These are phyloP conservation scores for Fusarium sp. DNA, from an alignment of 2,329 filamentous ascomycete species.

Conservation along the genomic window DNA sequence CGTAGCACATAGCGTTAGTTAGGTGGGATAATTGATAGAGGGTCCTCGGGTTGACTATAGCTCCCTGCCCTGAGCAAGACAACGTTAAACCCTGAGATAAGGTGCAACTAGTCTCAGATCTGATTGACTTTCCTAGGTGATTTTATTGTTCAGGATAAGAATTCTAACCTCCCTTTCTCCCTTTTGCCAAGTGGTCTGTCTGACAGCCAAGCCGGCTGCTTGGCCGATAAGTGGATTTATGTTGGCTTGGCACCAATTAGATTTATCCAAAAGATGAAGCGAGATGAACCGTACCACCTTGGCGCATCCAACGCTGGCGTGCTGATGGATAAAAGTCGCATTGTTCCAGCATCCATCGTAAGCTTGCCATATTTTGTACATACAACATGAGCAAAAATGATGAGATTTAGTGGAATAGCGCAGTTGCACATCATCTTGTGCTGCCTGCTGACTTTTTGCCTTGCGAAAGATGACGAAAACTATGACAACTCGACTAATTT, in stretches of 20 bases:
- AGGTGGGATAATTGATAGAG: too few relatives aligned
- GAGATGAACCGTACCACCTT: slow-evolving; percentile 3
- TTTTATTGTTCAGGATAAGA: too few relatives aligned
- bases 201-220: slow-evolving; percentile 1
- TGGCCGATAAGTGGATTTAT: not conserved
- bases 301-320: not conserved
- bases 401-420: not conserved
- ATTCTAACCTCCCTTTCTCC: too few relatives aligned
- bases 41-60: too few relatives aligned
- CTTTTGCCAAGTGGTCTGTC: not conserved
- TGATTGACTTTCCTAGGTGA: too few relatives aligned
- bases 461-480: slow-evolving; percentile 1
- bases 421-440: not conserved
- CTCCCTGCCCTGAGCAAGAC: too few relatives aligned
- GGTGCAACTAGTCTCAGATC: too few relatives aligned
- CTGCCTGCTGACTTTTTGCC: not conserved
- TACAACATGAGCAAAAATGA: not conserved
- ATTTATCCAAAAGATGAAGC: not conserved
- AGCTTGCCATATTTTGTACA: not conserved
- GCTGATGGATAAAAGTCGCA: not conserved
- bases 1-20: too few relatives aligned
- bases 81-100: too few relatives aligned
- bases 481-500: slow-evolving; percentile 9
- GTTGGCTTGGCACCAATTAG: not conserved
- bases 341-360: not conserved